Evolutionary conservation across 768 basidiomycete species (phyloP).

Genomic region (Terana coerulea): DNA sequence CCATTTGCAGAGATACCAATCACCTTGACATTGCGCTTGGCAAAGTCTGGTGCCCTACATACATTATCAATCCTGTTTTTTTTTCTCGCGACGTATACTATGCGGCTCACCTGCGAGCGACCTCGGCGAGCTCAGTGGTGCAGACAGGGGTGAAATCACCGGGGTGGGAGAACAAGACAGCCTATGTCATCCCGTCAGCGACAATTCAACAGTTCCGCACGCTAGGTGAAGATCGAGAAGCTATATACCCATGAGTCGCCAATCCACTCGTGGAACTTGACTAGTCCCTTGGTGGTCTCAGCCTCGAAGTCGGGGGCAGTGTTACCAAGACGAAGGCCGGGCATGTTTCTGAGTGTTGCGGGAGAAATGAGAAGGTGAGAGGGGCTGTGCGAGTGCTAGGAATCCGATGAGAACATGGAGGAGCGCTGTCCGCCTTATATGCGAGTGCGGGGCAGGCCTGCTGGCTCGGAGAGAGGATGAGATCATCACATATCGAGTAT

Average conservation of each 20-base stretch:
- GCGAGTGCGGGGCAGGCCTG: too few species aligned
- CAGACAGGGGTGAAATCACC: slow-evolving; percentile 92
- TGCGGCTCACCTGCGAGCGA: slow-evolving; percentile 56
- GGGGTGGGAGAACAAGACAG: slow-evolving; percentile 90
- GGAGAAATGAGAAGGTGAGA: neutral
- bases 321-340: slow-evolving; percentile 75
- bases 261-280: slow-evolving; percentile 94
- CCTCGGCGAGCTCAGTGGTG: slow-evolving; percentile 97
- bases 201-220: neutral
- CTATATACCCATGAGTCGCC: slow-evolving; percentile 76
- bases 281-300: slow-evolving; percentile 78
- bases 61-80: neutral
- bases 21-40: slow-evolving; percentile 84
- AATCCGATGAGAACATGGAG: neutral
- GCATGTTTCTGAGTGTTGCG: slow-evolving; percentile 20
- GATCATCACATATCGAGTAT: too few species aligned
- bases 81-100: neutral
- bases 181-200: slow-evolving; percentile 46
- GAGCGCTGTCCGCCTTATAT: slow-evolving; percentile 17
- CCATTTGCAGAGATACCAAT: slow-evolving; percentile 92
- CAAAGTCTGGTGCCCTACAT: slow-evolving; percentile 68
- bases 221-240: neutral
- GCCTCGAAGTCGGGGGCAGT: slow-evolving; percentile 92
- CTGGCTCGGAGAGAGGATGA: too few species aligned
- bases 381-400: too few species aligned